These are phyloP conservation scores for Lactifluus pinguis DNA, from an alignment of 768 basidiomycete species.

Conservation along the genomic window DNA sequence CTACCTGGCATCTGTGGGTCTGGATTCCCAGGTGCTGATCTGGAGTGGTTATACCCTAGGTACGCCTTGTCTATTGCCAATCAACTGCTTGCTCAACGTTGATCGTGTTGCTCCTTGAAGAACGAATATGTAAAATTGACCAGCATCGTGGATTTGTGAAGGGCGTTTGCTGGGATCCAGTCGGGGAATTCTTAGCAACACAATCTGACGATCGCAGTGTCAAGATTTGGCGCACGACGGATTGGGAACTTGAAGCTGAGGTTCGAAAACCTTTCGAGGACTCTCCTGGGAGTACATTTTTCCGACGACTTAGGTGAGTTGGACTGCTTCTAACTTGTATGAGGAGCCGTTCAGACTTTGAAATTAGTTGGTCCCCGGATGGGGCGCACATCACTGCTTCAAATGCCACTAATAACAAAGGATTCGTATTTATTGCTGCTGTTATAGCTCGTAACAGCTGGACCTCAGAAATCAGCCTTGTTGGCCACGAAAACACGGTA, in stretches of 20 bases:
- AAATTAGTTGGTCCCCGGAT: slow-evolving; percentile 89
- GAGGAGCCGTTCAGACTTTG: neutral
- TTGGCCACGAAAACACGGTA: slow-evolving; percentile 95
- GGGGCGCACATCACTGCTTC: slow-evolving; percentile 98
- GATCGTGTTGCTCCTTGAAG: slow-evolving; percentile 31
- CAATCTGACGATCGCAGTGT: slow-evolving; percentile 95
- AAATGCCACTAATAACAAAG: slow-evolving; percentile 92
- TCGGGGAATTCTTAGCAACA: slow-evolving; percentile 95
- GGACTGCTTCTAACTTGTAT: neutral
- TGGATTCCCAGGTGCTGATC: slow-evolving; percentile 85
- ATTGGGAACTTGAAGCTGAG: slow-evolving; percentile 81
- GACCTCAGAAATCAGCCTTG: slow-evolving; percentile 87
- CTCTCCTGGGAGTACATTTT: slow-evolving; percentile 92
- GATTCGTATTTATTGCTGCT: slow-evolving; percentile 95
- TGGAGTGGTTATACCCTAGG: slow-evolving; percentile 94
- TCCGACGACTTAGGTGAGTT: slow-evolving; percentile 72
- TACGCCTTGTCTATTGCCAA: slow-evolving; percentile 27
- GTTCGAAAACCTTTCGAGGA: slow-evolving; percentile 87
- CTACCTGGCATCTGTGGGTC: slow-evolving; percentile 86
- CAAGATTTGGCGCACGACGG: slow-evolving; percentile 92
- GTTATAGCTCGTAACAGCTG: slow-evolving; percentile 86
- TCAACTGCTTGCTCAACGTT: neutral
- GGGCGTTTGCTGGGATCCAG: slow-evolving; percentile 98
- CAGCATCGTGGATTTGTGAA: slow-evolving; percentile 96
- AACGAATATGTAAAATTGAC: slow-evolving; percentile 74